A percentile compares a stretch with the other conserved stretches of the same genome.
These are phyloP conservation scores for Lasiodiplodia citricola DNA, from an alignment of 2,329 filamentous ascomycete species.

Conservation along the genomic window DNA sequence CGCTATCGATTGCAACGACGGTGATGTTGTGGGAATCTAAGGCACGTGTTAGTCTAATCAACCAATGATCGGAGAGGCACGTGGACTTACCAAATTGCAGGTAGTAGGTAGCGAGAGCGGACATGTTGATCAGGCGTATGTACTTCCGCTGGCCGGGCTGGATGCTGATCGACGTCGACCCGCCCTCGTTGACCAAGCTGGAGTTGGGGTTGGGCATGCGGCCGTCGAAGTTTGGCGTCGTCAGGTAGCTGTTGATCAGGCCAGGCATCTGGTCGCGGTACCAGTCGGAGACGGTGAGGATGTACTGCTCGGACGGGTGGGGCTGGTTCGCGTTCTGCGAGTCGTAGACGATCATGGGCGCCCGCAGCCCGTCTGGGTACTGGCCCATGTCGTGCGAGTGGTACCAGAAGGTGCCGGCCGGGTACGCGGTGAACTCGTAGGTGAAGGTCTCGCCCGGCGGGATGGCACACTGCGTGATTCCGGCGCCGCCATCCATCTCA, in stretches of 20 bases:
- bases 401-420: constrained; percentile 77
- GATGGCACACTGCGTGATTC: constrained; percentile 71
- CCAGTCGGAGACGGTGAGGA: constrained; percentile 71
- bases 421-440: constrained; percentile 67
- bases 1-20: constrained; percentile 26
- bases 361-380: constrained; percentile 73
- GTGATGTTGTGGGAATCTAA: constrained; percentile 26
- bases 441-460: constrained; percentile 67
- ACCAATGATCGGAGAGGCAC: background rate
- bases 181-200: constrained; percentile 72
- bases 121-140: constrained; percentile 72
- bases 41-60: background rate
- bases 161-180: constrained; percentile 63
- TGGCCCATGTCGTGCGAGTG: constrained; percentile 71
- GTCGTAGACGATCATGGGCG: constrained; percentile 69
- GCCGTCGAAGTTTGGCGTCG: constrained; percentile 51
- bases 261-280: constrained; percentile 65
- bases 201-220: constrained; percentile 69
- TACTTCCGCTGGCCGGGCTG: constrained; percentile 72
- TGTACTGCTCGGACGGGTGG: constrained; percentile 65
- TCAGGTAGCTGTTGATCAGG: constrained; percentile 53
- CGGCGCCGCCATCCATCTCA: constrained; percentile 72
- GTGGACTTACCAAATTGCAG: constrained; percentile 43
- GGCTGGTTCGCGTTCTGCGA: constrained; percentile 36
- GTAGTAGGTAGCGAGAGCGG: constrained; percentile 62